Evolutionary conservation across 768 basidiomycete species (phyloP).

Genomic region (Tubosaeta sp.): DNA sequence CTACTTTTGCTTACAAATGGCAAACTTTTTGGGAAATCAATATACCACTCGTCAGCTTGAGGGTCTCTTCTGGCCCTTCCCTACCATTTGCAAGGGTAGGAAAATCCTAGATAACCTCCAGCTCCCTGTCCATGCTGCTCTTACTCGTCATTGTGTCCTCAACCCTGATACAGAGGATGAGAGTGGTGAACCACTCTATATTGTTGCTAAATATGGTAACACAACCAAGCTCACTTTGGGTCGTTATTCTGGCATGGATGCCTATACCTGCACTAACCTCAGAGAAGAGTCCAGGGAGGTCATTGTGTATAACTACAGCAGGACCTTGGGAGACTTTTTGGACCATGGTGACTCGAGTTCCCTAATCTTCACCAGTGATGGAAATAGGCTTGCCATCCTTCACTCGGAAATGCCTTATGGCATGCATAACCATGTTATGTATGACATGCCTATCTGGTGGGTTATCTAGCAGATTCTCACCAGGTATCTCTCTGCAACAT

Average conservation of each 20-base stretch:
- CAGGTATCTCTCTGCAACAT: too few relatives aligned
- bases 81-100: not conserved
- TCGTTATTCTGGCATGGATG: slow-evolving; percentile 29
- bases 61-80: not conserved
- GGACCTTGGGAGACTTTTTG: slow-evolving; percentile 31
- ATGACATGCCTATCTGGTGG: not conserved
- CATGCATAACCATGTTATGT: not conserved
- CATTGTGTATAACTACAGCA: slow-evolving; percentile 33
- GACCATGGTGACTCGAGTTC: slow-evolving; percentile 39
- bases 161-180: not conserved
- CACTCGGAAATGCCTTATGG: slow-evolving; percentile 30
- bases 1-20: not conserved
- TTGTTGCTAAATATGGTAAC: slow-evolving; percentile 29
- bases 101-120: not conserved
- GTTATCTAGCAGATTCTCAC: not conserved
- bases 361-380: slow-evolving; percentile 33
- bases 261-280: slow-evolving; percentile 22
- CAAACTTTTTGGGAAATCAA: not conserved
- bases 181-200: not conserved
- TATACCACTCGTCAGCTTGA: not conserved
- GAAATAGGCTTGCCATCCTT: slow-evolving; percentile 29
- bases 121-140: not conserved
- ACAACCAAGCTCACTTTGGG: slow-evolving; percentile 35
- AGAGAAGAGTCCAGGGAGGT: slow-evolving; percentile 29
- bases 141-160: not conserved